Evolutionary conservation across 2,329 filamentous ascomycete genomes (phyloP).

Genomic region (Botrytis galanthina): DNA sequence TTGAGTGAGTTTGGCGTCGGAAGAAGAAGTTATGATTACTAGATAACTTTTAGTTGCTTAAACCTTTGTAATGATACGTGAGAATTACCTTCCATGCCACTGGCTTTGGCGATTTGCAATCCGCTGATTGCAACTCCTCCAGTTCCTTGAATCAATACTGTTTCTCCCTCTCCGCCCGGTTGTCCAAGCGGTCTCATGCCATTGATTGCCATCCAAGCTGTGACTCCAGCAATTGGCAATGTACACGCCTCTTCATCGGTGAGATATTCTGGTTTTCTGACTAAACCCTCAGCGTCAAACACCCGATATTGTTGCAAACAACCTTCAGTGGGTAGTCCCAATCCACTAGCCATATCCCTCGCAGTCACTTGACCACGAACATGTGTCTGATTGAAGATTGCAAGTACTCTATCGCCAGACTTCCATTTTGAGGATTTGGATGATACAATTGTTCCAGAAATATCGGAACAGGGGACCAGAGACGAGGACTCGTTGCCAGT

Average conservation of each 20-base stretch:
- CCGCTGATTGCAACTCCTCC: constrained; percentile 53
- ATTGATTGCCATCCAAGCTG: constrained; percentile 65
- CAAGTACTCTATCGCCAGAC: constrained; percentile 63
- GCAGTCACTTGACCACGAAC: constrained; percentile 30
- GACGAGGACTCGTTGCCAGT: constrained; percentile 40
- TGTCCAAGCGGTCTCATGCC: constrained; percentile 52
- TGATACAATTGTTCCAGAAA: constrained; percentile 60
- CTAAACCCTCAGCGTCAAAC: constrained; percentile 54
- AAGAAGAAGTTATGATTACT: constrained; percentile 56
- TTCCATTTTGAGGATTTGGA: constrained; percentile 49
- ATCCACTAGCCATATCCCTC: constrained; percentile 46
- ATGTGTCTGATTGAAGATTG: constrained; percentile 59
- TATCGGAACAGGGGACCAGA: constrained; percentile 64
- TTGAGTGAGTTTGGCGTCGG: constrained; percentile 49
- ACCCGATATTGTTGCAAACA: constrained; percentile 58
- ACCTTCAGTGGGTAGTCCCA: constrained; percentile 65
- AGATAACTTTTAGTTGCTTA: constrained; percentile 21
- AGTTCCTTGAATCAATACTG: constrained; percentile 54
- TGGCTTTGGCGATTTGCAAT: constrained; percentile 53
- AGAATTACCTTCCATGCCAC: constrained; percentile 47
- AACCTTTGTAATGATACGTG: background rate
- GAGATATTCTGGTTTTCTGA: constrained; percentile 56
- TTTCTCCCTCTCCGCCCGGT: constrained; percentile 46
- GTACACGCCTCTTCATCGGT: constrained; percentile 58
- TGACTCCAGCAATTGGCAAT: constrained; percentile 60